Percentiles rank a stretch among this genome's conserved stretches.
Conservation (phyloP, 73 alveolate species). For the Paramecium octaurelia region DNA sequence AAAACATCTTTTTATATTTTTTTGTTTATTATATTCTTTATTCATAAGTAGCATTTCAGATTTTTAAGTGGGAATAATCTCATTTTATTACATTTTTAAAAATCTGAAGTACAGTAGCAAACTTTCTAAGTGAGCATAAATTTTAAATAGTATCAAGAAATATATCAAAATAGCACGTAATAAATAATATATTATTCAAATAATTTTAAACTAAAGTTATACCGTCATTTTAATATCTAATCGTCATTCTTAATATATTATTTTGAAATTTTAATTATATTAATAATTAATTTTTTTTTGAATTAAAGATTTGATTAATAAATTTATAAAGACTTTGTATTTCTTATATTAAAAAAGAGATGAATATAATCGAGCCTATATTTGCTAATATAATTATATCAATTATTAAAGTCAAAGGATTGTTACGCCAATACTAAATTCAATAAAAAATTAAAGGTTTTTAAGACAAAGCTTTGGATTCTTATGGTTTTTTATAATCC, state of each 20-base stretch:
- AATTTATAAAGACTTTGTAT: no score
- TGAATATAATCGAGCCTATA: no score
- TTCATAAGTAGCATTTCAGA: background rate
- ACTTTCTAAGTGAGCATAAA: background rate
- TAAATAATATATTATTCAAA: background rate
- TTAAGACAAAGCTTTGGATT: no score
- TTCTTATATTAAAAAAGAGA: no score
- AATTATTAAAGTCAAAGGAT: background rate
- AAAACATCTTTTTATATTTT: background rate
- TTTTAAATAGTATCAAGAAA: background rate
- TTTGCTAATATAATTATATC: no score
- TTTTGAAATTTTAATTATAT: background rate
- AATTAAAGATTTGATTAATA: no score
- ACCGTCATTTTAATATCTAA: background rate
- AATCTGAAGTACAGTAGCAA: background rate
- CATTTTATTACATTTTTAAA: background rate
- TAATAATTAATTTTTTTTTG: no score
- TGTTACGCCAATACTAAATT: no score
- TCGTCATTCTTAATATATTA: background rate
- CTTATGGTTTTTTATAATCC: no score
- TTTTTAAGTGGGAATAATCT: background rate
- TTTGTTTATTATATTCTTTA: background rate
- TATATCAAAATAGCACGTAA: background rate
- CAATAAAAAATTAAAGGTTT: background rate
- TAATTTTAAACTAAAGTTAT: background rate